Conservation (phyloP, 257 asterid genomes). For the Nicotiana noctiflora region DNA sequence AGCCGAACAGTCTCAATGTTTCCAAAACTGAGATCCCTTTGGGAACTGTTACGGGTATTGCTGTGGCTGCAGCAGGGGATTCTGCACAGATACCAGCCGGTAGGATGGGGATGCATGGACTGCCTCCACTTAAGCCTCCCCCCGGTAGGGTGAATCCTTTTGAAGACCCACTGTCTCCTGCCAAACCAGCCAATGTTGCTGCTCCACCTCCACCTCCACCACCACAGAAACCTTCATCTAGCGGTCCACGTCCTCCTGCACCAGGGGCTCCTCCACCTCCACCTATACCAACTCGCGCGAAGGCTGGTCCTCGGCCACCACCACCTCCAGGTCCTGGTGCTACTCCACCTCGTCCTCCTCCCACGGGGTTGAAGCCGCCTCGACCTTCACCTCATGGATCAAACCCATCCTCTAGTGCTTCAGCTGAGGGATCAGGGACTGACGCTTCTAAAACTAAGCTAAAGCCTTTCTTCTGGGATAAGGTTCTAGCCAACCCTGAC, state of each 20-base stretch:
- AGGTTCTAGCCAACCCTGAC: constrained; percentile 82
- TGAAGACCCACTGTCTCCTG: constrained; percentile 8
- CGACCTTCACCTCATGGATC: constrained; percentile 43
- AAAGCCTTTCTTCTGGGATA: constrained; percentile 99
- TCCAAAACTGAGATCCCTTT: constrained; percentile 38
- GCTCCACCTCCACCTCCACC: constrained; percentile 29
- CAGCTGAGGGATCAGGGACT: constrained; percentile 35
- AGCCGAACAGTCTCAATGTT: constrained; percentile 27
- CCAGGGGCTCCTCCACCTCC: constrained; percentile 30
- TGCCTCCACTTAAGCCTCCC: constrained; percentile 57
- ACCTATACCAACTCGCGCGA: constrained; percentile 16
- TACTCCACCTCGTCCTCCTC: constrained; percentile 40
- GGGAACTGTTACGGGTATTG: constrained; percentile 25
- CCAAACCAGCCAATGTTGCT: background rate
- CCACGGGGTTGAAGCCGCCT: too few relatives aligned
- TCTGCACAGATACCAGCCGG: constrained; percentile 20
- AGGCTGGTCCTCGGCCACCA: constrained; percentile 21
- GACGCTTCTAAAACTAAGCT: constrained; percentile 60
- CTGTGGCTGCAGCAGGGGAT: constrained; percentile 21
- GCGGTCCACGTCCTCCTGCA: constrained; percentile 27
- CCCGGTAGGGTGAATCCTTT: constrained; percentile 52
- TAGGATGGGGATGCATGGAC: constrained; percentile 23
- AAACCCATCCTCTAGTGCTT: constrained; percentile 30
- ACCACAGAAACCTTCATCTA: constrained; percentile 25
- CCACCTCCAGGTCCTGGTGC: constrained; percentile 33